Percentiles rank a stretch among this genome's conserved stretches.
Evolutionary conservation across 345 rosid species (phyloP).

Genomic region (Eucalyptus shirleyi): DNA sequence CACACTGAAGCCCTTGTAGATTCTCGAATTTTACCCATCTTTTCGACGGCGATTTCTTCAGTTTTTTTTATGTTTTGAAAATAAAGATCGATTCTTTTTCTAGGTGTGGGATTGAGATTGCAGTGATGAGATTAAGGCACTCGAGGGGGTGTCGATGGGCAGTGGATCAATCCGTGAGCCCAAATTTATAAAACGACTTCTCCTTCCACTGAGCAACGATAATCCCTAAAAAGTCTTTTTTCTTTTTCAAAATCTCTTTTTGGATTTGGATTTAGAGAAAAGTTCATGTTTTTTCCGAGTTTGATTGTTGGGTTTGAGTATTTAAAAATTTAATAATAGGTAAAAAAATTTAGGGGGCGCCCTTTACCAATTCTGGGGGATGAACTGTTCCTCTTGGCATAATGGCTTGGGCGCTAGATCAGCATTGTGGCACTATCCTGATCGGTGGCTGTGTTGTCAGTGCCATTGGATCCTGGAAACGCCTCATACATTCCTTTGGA

Average conservation of each 20-base stretch:
- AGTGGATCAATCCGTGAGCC: slow-evolving; percentile 95
- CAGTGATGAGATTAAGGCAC: slow-evolving; percentile 68
- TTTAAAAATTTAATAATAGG: background rate
- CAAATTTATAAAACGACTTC: slow-evolving; percentile 55
- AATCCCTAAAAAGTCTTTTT: background rate
- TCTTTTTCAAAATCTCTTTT: background rate
- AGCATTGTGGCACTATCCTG: slow-evolving; percentile 65
- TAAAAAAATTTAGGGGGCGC: slow-evolving; percentile 8
- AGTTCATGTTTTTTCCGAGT: background rate
- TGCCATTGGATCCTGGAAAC: slow-evolving; percentile 79
- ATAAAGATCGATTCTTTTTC: background rate
- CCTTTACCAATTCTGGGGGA: slow-evolving; percentile 97
- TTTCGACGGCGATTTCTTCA: background rate
- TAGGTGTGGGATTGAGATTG: background rate
- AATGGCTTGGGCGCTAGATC: slow-evolving; percentile 83
- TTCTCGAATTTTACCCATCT: background rate
- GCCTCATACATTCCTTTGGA: slow-evolving; percentile 26
- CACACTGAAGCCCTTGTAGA: slow-evolving; percentile 73
- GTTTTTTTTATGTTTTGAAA: background rate
- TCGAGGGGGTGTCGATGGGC: slow-evolving; percentile 54
- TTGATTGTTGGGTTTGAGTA: background rate
- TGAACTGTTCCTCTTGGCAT: slow-evolving; percentile 52
- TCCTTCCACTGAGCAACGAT: slow-evolving; percentile 94
- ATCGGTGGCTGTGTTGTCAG: slow-evolving; percentile 6
- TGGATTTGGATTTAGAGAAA: background rate